Percentiles rank a stretch among this genome's conserved stretches.
phyloP scores from a whole-genome alignment of 2,329 filamentous ascomycete genomes.

The Pseudogymnoascus verrucosus region DNA sequence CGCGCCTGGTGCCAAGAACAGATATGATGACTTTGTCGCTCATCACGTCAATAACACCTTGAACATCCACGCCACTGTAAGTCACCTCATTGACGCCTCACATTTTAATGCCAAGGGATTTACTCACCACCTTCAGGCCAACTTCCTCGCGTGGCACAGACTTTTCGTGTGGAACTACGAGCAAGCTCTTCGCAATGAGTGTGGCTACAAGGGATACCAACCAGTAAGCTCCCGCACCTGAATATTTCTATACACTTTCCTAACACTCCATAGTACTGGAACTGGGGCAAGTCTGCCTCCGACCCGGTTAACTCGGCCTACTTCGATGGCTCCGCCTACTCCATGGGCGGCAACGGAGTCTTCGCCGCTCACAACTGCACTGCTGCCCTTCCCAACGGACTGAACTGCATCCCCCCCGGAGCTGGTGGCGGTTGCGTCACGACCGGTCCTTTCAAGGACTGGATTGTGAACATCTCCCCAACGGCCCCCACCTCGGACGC shows the following conservation, averaged over 20 bases:
- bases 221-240: slow-evolving; percentile 40
- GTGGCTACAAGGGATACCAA: slow-evolving; percentile 36
- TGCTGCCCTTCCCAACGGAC: slow-evolving; percentile 17
- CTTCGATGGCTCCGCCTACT: slow-evolving; percentile 46
- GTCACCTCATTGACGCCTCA: neutral
- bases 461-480: slow-evolving; percentile 38
- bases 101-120: neutral
- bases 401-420: slow-evolving; percentile 36
- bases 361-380: slow-evolving; percentile 25
- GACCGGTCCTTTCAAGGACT: slow-evolving; percentile 37
- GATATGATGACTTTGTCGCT: slow-evolving; percentile 35
- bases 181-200: slow-evolving; percentile 32
- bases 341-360: slow-evolving; percentile 41
- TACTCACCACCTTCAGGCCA: slow-evolving; percentile 13
- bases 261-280: slow-evolving; percentile 18
- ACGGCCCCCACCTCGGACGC: slow-evolving; percentile 29
- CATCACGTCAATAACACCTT: slow-evolving; percentile 30
- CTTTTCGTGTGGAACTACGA: slow-evolving; percentile 35
- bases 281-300: slow-evolving; percentile 12
- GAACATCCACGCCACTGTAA: slow-evolving; percentile 28
- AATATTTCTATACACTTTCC: slow-evolving; percentile 22
- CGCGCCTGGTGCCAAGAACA: slow-evolving; percentile 28
- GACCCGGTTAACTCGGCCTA: slow-evolving; percentile 42
- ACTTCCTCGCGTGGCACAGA: slow-evolving; percentile 37
- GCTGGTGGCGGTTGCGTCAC: slow-evolving; percentile 47